Percentiles rank a stretch among this genome's conserved stretches.
Evolutionary conservation across 805 yeast species (phyloP).

Genomic region (Candida broadrunensis): DNA sequence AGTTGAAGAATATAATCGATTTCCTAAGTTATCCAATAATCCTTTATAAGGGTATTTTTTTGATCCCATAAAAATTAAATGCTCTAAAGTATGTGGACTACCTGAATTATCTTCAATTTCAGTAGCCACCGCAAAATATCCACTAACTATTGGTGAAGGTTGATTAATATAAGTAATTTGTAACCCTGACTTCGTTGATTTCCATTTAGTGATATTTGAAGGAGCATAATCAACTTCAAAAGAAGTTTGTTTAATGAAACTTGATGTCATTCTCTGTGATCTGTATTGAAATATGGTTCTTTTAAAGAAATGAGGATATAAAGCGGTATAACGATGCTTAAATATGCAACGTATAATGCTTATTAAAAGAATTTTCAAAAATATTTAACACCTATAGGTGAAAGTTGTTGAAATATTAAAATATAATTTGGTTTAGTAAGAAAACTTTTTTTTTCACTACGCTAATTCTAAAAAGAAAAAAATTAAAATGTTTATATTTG

Average conservation of each 20-base stretch:
- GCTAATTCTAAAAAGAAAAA: no score
- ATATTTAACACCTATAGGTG: no score
- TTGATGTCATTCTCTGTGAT: background rate
- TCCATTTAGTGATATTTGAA: slow-evolving; percentile 68
- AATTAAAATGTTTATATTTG: no score
- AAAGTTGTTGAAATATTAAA: no score
- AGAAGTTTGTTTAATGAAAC: slow-evolving; percentile 29
- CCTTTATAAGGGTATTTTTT: slow-evolving; percentile 89
- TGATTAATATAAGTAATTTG: slow-evolving; percentile 74
- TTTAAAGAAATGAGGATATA: no score
- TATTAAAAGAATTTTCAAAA: no score
- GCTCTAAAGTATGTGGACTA: slow-evolving; percentile 94
- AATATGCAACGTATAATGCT: no score
- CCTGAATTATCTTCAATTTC: slow-evolving; percentile 87
- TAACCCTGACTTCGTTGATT: slow-evolving; percentile 75
- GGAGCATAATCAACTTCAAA: slow-evolving; percentile 79
- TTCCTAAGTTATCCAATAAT: slow-evolving; percentile 80
- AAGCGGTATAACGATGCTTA: no score
- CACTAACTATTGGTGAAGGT: slow-evolving; percentile 84
- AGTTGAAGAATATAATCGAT: slow-evolving; percentile 77
- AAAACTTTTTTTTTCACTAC: no score
- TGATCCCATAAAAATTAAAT: slow-evolving; percentile 92
- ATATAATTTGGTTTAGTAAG: no score
- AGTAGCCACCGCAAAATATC: slow-evolving; percentile 95
- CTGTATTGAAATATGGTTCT: no score